Percentiles rank a stretch among this genome's conserved stretches.
phyloP scores from a whole-genome alignment of 2,329 filamentous ascomycete genomes.

The Grosmannia clavigera region DNA sequence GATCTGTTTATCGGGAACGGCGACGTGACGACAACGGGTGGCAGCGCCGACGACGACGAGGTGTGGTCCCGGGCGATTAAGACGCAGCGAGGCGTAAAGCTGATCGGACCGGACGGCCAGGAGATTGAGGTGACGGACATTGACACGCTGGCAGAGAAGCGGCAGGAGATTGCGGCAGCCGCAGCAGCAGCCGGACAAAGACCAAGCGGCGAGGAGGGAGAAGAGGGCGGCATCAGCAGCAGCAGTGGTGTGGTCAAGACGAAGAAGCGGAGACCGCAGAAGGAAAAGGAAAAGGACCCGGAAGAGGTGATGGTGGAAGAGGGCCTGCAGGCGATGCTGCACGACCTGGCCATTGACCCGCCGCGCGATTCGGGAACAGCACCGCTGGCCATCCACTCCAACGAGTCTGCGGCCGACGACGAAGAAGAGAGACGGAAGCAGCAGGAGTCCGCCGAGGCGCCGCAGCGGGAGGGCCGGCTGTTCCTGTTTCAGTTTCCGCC shows the following conservation, averaged over 20 bases:
- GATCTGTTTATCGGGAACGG: slow-evolving; percentile 14
- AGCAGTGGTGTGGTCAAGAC: not conserved
- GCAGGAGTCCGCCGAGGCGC: slow-evolving; percentile 1
- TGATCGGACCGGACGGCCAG: slow-evolving; percentile 32
- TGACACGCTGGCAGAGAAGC: slow-evolving; percentile 20
- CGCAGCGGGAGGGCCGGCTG: slow-evolving; percentile 35
- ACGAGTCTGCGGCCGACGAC: slow-evolving; percentile 16
- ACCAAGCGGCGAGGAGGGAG: not conserved
- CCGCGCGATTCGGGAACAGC: not conserved
- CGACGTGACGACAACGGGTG: not conserved
- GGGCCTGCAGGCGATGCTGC: slow-evolving; percentile 29
- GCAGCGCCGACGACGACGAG: slow-evolving; percentile 21
- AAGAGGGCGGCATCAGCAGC: not conserved
- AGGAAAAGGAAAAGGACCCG: slow-evolving; percentile 17
- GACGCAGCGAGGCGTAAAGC: slow-evolving; percentile 18
- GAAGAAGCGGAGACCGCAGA: slow-evolving; percentile 9
- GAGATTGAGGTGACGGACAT: slow-evolving; percentile 25
- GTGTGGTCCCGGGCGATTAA: slow-evolving; percentile 31
- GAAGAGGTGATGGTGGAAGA: slow-evolving; percentile 27
- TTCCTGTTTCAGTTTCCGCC: slow-evolving; percentile 56
- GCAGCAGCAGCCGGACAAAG: slow-evolving; percentile 7
- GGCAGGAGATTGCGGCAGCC: slow-evolving; percentile 9
- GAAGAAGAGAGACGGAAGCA: not conserved
- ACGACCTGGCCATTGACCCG: slow-evolving; percentile 25
- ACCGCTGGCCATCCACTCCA: not conserved